These are phyloP conservation scores for Blastomyces silverae DNA, from an alignment of 2,329 filamentous ascomycete genomes.

Conservation along the genomic window DNA sequence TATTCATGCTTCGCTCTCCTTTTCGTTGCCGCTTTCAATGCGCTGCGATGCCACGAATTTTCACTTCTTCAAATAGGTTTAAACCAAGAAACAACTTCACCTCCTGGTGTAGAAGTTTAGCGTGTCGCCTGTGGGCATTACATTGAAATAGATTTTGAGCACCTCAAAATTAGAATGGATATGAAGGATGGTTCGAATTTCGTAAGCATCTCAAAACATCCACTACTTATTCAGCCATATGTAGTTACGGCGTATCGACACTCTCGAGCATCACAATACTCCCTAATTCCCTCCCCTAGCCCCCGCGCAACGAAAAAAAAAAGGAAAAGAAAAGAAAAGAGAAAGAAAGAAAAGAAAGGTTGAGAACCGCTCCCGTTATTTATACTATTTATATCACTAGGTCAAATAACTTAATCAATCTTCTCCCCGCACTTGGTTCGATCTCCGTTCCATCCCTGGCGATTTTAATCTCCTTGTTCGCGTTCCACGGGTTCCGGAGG, in stretches of 20 bases:
- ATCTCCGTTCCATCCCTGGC: constrained; percentile 90
- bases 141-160: neutral
- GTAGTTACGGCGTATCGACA: too few relatives aligned
- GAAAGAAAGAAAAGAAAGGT: too few relatives aligned
- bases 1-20: too few relatives aligned
- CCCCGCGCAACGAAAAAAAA: too few relatives aligned
- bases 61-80: too few relatives aligned
- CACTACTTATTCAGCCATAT: neutral
- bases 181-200: neutral
- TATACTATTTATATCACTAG: constrained; percentile 24
- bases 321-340: too few relatives aligned
- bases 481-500: constrained; percentile 88
- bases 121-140: neutral
- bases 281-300: too few relatives aligned
- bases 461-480: constrained; percentile 92
- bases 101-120: neutral
- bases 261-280: too few relatives aligned
- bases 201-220: neutral
- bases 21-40: too few relatives aligned
- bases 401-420: constrained; percentile 73
- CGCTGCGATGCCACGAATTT: too few relatives aligned
- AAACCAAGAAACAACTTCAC: too few relatives aligned
- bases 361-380: too few relatives aligned
- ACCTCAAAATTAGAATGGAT: neutral
- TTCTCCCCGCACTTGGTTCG: constrained; percentile 71